Base-by-base conservation (phyloP, 768 basidiomycete species). In the Butyriboletus loyo region DNA sequence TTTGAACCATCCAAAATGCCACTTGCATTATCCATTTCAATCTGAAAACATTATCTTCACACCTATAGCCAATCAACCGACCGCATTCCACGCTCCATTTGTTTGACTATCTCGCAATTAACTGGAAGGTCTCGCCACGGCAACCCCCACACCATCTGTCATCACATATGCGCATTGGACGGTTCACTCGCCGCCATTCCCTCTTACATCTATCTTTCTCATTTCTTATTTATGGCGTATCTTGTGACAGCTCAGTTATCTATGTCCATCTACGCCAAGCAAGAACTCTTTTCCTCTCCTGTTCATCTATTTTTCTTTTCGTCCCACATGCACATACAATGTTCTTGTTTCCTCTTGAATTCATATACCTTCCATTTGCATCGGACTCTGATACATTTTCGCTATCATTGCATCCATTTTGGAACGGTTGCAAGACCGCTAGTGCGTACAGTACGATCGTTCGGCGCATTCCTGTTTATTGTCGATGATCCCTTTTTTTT, bases 141-240 rank as follows among this genome's bases (percentile, higher is more conserved):
- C 54, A 57, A 59, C 24, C 50, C 40, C 56, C 49, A 25, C 46
- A 43, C 45, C 31, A 65, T 63, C 65, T 68, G 62, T 68, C 50
- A 62, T 59, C 54, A 58, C 58, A 55, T 57, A 44, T 61, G 64
- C 44, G 52, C 57, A 64, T 63, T 59, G 67, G 65, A 69, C 68
- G 61, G 61, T 66, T 58, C 56, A 49, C 57, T 54, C 28, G 45
- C 64, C 63, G 53, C 66, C 63, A 56, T 56, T 46, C 46, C 42
- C 40, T 43, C 38, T 46, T 56, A 52, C 25, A 68, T 58, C 38
- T 56, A 51, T 53, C 24, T 35, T 35, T 60, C 17, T 14, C 27
- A 38, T 53, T 54, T 54, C 47, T 38, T 59, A 67, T 68, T 68
- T 68, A 62, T 54, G 61, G 65, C 64, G 67, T 68, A 68, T 64